phyloP scores from a whole-genome alignment of 1,284 basidiomycete genomes.

The Calocybe gambosa region DNA sequence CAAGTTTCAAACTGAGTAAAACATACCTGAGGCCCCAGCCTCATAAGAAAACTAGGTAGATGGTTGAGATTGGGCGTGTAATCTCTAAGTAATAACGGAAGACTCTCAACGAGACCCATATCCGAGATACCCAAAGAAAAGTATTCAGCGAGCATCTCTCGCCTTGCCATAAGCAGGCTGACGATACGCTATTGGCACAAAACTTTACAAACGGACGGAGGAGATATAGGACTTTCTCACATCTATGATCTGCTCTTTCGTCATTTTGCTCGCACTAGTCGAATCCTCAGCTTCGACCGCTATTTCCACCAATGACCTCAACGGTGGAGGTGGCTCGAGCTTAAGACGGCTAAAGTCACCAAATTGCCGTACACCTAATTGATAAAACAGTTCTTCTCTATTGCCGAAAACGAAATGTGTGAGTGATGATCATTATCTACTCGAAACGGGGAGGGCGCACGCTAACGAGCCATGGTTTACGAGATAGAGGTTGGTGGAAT shows the following conservation, averaged over 20 bases:
- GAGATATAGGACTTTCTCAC: constrained; percentile 37
- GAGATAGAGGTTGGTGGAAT: constrained; percentile 84
- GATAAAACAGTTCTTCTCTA: constrained; percentile 95
- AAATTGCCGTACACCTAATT: constrained; percentile 89
- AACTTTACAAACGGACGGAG: not conserved
- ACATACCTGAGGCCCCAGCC: constrained; percentile 76
- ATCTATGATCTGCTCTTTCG: constrained; percentile 60
- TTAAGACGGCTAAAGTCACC: constrained; percentile 73
- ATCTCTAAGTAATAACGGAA: constrained; percentile 80
- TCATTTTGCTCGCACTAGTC: constrained; percentile 42
- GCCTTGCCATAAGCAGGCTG: constrained; percentile 47
- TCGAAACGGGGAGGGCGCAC: constrained; percentile 61
- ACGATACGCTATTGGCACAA: constrained; percentile 47
- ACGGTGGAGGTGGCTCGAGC: constrained; percentile 76
- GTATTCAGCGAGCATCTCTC: constrained; percentile 91
- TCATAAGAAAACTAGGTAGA: constrained; percentile 80
- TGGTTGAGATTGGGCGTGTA: constrained; percentile 86
- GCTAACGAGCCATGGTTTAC: constrained; percentile 80
- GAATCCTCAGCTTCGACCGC: constrained; percentile 73
- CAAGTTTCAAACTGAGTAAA: not conserved
- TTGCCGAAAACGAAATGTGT: constrained; percentile 1
- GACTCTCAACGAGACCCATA: constrained; percentile 59
- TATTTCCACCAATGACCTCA: constrained; percentile 69
- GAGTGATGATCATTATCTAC: not conserved
- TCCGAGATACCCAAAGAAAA: constrained; percentile 73